Conservation (phyloP, 768 basidiomycete genomes). For the Amanita rimosa region DNA sequence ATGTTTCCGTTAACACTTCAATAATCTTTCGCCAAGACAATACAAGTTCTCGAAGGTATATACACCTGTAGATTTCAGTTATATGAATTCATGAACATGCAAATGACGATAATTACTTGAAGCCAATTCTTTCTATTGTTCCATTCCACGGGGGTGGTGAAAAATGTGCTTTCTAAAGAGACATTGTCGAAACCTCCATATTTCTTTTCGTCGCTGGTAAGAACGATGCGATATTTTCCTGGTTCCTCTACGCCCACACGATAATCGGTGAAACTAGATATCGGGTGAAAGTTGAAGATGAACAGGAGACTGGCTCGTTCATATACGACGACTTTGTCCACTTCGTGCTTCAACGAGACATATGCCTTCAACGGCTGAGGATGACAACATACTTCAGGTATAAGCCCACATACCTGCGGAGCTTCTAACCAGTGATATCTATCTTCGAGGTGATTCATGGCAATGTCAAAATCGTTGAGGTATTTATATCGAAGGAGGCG, state of each 20-base stretch:
- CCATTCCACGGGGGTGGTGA: conserved; percentile 86
- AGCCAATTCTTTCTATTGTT: conserved; percentile 85
- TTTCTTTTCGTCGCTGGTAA: conserved; percentile 76
- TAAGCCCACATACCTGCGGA: conserved; percentile 46
- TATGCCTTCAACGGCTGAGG: conserved; percentile 47
- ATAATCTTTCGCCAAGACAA: conserved; percentile 45
- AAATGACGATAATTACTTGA: conserved; percentile 38
- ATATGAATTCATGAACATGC: not conserved
- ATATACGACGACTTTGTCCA: conserved; percentile 87
- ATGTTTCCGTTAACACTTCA: not conserved
- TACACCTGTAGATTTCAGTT: conserved; percentile 39
- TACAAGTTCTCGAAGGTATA: conserved; percentile 52
- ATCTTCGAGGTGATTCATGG: conserved; percentile 83
- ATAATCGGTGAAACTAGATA: conserved; percentile 87
- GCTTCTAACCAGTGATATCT: conserved; percentile 77
- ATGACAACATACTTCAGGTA: conserved; percentile 3
- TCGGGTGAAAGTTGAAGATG: conserved; percentile 95
- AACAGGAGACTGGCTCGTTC: conserved; percentile 92
- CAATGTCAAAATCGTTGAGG: conserved; percentile 86
- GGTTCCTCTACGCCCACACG: conserved; percentile 79
- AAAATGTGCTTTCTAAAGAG: conserved; percentile 46
- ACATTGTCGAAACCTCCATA: conserved; percentile 91
- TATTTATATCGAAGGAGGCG: conserved; percentile 80
- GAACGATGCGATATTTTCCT: conserved; percentile 75
- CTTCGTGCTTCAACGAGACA: conserved; percentile 89